Base-by-base conservation (phyloP, 2,329 filamentous ascomycete genomes). In the Trichocomaceae sp. region DNA sequence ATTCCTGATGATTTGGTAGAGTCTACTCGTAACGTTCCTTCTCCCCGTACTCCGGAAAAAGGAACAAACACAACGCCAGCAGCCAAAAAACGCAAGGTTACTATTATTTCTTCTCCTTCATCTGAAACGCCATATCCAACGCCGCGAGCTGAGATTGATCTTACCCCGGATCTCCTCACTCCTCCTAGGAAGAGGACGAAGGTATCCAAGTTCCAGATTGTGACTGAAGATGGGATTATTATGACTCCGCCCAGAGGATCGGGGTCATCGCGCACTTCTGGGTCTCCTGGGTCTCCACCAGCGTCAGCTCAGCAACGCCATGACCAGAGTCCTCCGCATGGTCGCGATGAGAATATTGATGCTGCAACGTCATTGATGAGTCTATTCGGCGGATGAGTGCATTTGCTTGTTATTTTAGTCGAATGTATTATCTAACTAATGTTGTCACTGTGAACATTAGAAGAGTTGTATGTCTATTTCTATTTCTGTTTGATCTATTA, bases 1-100 rank as follows among this genome's bases (percentile, higher is more conserved):
- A 62, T 73, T 44, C 65, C 68, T 0, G 70, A 72, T 54, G 60
- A 64, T 17, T 60, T 63, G 8, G 57, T 56, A 22, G 54, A 55
- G 12, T 2, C 13, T 47, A 15, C 39, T n/a, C 10, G 17, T 8
- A 48, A 17, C 12, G 17, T 29, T n/a, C 29, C 37, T 10, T 26
- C 44, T 19, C 12, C 37, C 15, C 22, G 22, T 1, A 22, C 20
- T 19, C 23, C 33, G 5, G 12, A 13, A 35, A 15, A 13, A 26
- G 4, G 7, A 3, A 35, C 12, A 26, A 41, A 53, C 51, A 44
- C 42, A 45, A 29, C 39, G 12, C 41, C 55, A 15, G 50, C 55
- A 26, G 37, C 41, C n/a, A 57, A 54, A 20, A 53, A 53, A n/a
- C 55, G 55, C 23, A 53, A 53, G 12, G 22, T 31, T 15, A 19